phyloP scores from a whole-genome alignment of 768 basidiomycete genomes.

The Mycena belliarum region DNA sequence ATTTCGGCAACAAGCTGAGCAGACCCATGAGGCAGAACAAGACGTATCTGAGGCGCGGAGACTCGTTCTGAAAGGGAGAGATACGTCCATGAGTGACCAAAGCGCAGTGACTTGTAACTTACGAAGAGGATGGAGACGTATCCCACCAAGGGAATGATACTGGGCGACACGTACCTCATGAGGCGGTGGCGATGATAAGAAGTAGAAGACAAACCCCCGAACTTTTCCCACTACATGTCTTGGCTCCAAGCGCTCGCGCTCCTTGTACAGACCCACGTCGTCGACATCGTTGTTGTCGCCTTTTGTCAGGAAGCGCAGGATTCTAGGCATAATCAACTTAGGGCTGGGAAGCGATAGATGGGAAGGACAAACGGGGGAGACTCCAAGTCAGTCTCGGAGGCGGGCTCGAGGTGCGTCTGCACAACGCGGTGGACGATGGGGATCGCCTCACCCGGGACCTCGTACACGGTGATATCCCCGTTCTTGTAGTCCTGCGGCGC shows the following conservation, averaged over 20 bases:
- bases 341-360: background rate
- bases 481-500: constrained; percentile 37
- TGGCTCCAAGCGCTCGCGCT: constrained; percentile 44
- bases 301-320: constrained; percentile 48
- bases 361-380: background rate
- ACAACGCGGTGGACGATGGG: constrained; percentile 57
- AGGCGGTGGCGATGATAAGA: no score
- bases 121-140: constrained; percentile 8
- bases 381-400: no score
- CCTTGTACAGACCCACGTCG: constrained; percentile 46
- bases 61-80: background rate
- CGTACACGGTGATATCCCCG: constrained; percentile 58
- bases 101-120: background rate
- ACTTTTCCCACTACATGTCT: constrained; percentile 51
- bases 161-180: background rate
- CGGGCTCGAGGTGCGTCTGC: constrained; percentile 40
- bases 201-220: constrained; percentile 35
- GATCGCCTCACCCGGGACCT: constrained; percentile 43
- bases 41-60: constrained; percentile 1
- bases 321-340: background rate
- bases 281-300: constrained; percentile 55
- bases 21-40: background rate
- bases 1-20: background rate
- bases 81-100: no score
- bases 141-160: constrained; percentile 9